Conservation (phyloP, 2,329 filamentous ascomycete genomes). For the Dendrostoma leiphaemia region DNA sequence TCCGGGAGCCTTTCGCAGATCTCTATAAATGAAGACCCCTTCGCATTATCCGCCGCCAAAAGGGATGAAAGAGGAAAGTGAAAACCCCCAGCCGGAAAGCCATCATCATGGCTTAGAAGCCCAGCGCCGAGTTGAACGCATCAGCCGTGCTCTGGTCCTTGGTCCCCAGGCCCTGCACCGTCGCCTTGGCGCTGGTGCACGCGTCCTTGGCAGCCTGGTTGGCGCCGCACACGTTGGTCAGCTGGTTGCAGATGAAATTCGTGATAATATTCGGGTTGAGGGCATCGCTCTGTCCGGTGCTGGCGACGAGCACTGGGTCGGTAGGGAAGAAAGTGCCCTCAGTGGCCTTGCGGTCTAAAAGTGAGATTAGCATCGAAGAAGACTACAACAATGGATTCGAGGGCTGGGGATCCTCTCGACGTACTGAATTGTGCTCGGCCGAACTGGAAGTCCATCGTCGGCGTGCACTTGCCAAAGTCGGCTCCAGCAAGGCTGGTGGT, state of each 20-base stretch:
- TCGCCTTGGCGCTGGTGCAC: conserved; percentile 46
- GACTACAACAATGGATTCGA: background rate
- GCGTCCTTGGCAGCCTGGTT: conserved; percentile 50
- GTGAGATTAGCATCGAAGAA: background rate
- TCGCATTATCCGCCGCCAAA: background rate
- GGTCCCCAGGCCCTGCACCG: conserved; percentile 48
- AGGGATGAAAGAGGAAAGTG: too few relatives aligned
- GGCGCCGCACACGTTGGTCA: conserved; percentile 58
- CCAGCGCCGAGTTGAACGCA: conserved; percentile 43
- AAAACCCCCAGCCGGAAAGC: too few relatives aligned
- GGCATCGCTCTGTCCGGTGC: conserved; percentile 44
- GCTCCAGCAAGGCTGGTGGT: conserved; percentile 4
- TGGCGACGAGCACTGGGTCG: conserved; percentile 13
- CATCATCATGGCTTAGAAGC: conserved; percentile 29
- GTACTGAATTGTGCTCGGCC: conserved; percentile 11
- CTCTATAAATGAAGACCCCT: background rate
- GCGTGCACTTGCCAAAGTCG: conserved; percentile 13
- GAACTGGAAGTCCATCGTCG: conserved; percentile 14
- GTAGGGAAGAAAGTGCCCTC: conserved; percentile 17
- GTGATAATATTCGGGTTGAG: conserved; percentile 65
- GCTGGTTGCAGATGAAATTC: conserved; percentile 59
- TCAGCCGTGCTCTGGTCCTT: conserved; percentile 46
- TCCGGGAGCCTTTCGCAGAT: background rate
- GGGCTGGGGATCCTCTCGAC: background rate
- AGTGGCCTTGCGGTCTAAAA: background rate